Percentiles rank a stretch among this genome's conserved stretches.
Conservation (phyloP, 2,329 filamentous ascomycete genomes). For the Colletotrichum phormii region DNA sequence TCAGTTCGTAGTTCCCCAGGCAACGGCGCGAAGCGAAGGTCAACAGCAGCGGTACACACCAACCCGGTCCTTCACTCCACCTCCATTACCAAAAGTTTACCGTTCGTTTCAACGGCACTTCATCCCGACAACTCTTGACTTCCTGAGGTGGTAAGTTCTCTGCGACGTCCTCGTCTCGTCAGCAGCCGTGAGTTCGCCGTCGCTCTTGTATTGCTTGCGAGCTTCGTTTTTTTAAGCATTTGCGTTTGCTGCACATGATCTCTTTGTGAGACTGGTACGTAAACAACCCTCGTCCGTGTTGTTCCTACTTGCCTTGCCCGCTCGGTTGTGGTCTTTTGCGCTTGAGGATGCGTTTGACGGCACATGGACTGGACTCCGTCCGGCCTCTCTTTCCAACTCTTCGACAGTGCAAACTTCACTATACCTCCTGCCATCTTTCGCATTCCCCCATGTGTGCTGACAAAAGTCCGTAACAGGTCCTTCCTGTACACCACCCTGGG, state of each 20-base stretch:
- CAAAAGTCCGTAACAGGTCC: constrained; percentile 1
- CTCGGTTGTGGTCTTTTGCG: neutral
- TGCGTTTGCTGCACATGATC: constrained; percentile 43
- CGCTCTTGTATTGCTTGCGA: constrained; percentile 31
- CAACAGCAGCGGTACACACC: constrained; percentile 32
- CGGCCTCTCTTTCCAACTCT: neutral
- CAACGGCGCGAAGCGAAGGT: constrained; percentile 34
- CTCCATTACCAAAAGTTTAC: constrained; percentile 33
- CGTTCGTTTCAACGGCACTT: constrained; percentile 29
- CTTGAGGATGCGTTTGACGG: neutral
- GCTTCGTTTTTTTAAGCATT: neutral
- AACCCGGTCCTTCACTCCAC: constrained; percentile 31
- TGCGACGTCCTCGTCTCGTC: constrained; percentile 30
- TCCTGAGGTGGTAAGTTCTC: constrained; percentile 13
- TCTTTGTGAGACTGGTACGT: constrained; percentile 43
- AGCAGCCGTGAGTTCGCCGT: constrained; percentile 46
- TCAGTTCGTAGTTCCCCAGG: constrained; percentile 22
- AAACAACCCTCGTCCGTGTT: constrained; percentile 13
- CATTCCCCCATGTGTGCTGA: constrained; percentile 17
- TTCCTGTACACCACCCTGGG: constrained; percentile 7
- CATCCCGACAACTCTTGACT: constrained; percentile 26
- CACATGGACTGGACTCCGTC: neutral
- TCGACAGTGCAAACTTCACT: neutral
- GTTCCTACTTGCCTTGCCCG: neutral
- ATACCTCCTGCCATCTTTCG: neutral